phyloP scores from a whole-genome alignment of 179 eudicot species.

The Heliamphora pulchella region DNA sequence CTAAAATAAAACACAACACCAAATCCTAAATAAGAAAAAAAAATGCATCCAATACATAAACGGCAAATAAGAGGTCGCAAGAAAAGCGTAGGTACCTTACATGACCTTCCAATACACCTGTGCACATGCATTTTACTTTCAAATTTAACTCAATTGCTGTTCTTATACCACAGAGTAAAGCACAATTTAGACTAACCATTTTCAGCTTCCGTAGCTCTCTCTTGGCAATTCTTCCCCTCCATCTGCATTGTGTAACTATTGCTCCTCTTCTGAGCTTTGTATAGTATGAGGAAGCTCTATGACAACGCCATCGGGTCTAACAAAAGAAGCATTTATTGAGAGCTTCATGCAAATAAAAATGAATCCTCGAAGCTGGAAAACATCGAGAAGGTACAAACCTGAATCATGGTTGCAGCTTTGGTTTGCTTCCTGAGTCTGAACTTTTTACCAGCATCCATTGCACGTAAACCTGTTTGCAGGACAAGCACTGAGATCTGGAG shows the following conservation, averaged over 20 bases:
- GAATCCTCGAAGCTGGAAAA: slow-evolving; percentile 8
- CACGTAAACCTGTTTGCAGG: slow-evolving; percentile 61
- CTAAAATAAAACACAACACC: background rate
- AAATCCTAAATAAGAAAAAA: background rate
- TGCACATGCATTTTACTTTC: background rate
- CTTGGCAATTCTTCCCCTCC: slow-evolving; percentile 78
- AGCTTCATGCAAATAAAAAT: slow-evolving; percentile 11
- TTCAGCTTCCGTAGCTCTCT: slow-evolving; percentile 74
- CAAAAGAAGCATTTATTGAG: slow-evolving; percentile 11
- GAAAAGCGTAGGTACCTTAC: background rate
- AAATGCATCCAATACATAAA: background rate
- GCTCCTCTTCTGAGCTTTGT: slow-evolving; percentile 64
- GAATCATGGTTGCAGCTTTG: slow-evolving; percentile 64
- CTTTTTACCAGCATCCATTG: slow-evolving; percentile 63
- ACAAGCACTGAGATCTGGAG: slow-evolving; percentile 55
- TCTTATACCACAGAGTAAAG: background rate
- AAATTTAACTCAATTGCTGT: background rate
- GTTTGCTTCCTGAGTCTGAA: slow-evolving; percentile 50
- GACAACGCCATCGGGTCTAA: slow-evolving; percentile 78
- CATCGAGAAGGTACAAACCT: slow-evolving; percentile 44
- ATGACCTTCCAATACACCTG: background rate
- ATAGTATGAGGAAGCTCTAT: slow-evolving; percentile 54
- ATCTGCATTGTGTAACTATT: slow-evolving; percentile 69
- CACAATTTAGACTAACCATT: slow-evolving; percentile 43
- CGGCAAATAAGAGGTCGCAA: background rate